Base-by-base conservation (phyloP, 2,329 filamentous ascomycete species). In the Venturia pyrina region DNA sequence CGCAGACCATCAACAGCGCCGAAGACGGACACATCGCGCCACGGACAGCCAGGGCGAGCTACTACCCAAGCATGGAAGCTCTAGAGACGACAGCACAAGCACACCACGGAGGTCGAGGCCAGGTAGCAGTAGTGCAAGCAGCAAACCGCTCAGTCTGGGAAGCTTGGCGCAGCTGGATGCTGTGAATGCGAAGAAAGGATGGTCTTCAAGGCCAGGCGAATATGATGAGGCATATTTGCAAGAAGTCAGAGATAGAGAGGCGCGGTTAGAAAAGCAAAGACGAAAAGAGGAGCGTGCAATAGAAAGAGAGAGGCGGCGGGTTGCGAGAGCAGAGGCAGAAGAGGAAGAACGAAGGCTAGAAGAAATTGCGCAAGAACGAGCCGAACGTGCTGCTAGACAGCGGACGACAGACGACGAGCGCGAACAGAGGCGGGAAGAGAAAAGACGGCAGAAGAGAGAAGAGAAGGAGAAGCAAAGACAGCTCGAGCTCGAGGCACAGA, bases 91-190 rank as follows among this genome's bases (percentile, higher is more conserved):
- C 70, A 66, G 71, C 71, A 40, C 44, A 56, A 50, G 32, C 50
- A 46, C 44, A 63, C 32, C 56, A 48, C 64, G 21, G 37, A 53
- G 48, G n/a, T 41, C 57, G 24, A 32, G 64, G 68, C 24, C 68
- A 17, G 43, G 57, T 5, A 68, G 65, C 21, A 65, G 63, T 15
- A 70, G 67, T 37, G 71, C 72, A 21, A 74, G 72, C 41, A 70
- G 71, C 6, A 71, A 71, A 48, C 73, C 75, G 61, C 70, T 82
- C 71, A 86, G 71, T 75, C 79, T 76, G 67, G 83, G 56, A 24
- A 85, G 88, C 5, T 76, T 93, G 62, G 87, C 87, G 15, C 85
- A 86, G 71, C 75, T 93, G 60, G 83, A 91, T 70, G 80, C 84
- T 62, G 77, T 84, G 65, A 87, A 90, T 74, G 80, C 82, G 34